Conservation (phyloP, 495 filamentous ascomycete genomes). For the Jackrogersella multiformis region DNA sequence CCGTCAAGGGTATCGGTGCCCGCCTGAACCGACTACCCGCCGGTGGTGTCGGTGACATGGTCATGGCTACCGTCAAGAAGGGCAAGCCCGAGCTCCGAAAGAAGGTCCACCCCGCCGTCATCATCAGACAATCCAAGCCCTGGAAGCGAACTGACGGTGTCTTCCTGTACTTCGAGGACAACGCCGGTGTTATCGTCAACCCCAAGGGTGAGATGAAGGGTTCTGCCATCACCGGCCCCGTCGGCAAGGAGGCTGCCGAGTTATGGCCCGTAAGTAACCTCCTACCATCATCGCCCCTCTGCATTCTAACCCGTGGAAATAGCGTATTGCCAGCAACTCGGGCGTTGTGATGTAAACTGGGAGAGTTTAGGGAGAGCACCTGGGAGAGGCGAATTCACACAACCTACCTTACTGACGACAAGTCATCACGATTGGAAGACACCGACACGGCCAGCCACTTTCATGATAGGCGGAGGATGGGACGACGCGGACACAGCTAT, state of each 20-base stretch:
- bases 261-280: conserved; percentile 88
- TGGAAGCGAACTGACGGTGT: conserved; percentile 98
- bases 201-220: conserved; percentile 99
- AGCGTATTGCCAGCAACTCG: conserved; percentile 99
- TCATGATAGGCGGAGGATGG: conserved; percentile 7
- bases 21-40: conserved; percentile 98
- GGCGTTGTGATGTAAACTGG: conserved; percentile 96
- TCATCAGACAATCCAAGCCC: conserved; percentile 98
- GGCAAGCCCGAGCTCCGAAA: conserved; percentile 99
- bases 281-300: not conserved
- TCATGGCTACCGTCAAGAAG: conserved; percentile 99
- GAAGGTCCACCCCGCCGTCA: conserved; percentile 99
- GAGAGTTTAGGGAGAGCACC: conserved; percentile 34
- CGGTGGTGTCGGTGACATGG: conserved; percentile 97
- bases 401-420: conserved; percentile 42
- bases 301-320: not conserved
- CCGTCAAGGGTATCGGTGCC: conserved; percentile 98
- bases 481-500: conserved; percentile 29
- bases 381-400: conserved; percentile 41
- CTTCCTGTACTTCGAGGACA: conserved; percentile 99
- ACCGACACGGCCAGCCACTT: conserved; percentile 27
- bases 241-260: conserved; percentile 99
- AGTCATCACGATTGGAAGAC: conserved; percentile 42
- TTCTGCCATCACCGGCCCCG: conserved; percentile 97
- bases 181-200: conserved; percentile 80